Conservation (phyloP, 2,329 filamentous ascomycete genomes). For the Microcyclosporella mali region DNA sequence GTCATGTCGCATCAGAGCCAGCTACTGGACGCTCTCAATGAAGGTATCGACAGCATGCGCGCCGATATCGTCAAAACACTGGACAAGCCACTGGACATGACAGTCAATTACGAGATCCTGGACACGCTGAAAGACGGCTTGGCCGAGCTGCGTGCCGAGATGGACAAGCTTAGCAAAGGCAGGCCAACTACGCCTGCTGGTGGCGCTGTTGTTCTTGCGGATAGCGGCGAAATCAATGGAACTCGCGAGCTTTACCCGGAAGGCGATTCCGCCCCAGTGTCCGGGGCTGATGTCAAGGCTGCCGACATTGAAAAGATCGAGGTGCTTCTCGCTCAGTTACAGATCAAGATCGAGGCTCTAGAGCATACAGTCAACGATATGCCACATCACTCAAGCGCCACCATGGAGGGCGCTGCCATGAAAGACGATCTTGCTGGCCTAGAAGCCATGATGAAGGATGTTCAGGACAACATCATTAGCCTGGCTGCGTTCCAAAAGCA, state of each 20-base stretch:
- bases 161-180: conserved; percentile 61
- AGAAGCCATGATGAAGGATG: conserved; percentile 44
- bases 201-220: conserved; percentile 53
- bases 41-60: conserved; percentile 68
- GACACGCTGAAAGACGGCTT: conserved; percentile 81
- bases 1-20: conserved; percentile 49
- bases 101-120: conserved; percentile 80
- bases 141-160: conserved; percentile 66
- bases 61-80: conserved; percentile 67
- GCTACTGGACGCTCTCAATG: conserved; percentile 56
- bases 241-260: conserved; percentile 40
- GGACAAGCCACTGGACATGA: conserved; percentile 75
- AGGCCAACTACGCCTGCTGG: conserved; percentile 41
- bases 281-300: conserved; percentile 47
- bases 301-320: conserved; percentile 84
- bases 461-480: conserved; percentile 56
- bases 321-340: conserved; percentile 70
- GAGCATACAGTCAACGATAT: conserved; percentile 49
- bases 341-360: conserved; percentile 76
- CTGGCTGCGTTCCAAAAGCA: conserved; percentile 39
- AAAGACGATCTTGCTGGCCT: conserved; percentile 49
- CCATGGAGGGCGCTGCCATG: conserved; percentile 34
- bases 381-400: conserved; percentile 36
- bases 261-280: conserved; percentile 20
- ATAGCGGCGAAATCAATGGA: conserved; percentile 42